phyloP scores from a whole-genome alignment of 345 rosid species.

The Odontarrhena argentea region DNA sequence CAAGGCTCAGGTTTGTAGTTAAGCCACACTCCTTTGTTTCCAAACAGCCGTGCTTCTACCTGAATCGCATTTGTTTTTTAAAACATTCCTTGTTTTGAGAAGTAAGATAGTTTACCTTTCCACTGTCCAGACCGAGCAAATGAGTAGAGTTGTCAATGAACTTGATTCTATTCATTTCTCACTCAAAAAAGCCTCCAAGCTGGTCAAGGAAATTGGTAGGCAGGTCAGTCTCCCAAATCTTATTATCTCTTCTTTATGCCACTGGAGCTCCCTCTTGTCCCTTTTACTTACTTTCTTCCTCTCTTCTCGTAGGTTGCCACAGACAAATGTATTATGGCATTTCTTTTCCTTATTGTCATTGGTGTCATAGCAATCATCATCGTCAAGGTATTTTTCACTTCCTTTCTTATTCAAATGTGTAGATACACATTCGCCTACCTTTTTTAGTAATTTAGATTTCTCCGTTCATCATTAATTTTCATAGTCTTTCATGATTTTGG shows the following conservation, averaged over 20 bases:
- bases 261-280: constrained; percentile 2
- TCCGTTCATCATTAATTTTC: background rate
- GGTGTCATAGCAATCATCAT: constrained; percentile 88
- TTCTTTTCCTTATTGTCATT: constrained; percentile 75
- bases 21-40: constrained; percentile 14
- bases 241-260: constrained; percentile 32
- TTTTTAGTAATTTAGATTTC: background rate
- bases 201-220: constrained; percentile 98
- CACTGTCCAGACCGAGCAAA: constrained; percentile 83
- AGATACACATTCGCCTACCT: background rate
- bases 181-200: constrained; percentile 85
- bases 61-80: constrained; percentile 14
- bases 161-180: constrained; percentile 95
- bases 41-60: constrained; percentile 16
- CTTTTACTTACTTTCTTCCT: constrained; percentile 31
- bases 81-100: constrained; percentile 2
- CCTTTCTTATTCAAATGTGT: constrained; percentile 6
- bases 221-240: constrained; percentile 68
- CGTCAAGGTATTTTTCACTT: constrained; percentile 66
- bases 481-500: background rate
- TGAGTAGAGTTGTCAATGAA: constrained; percentile 97
- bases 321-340: constrained; percentile 84
- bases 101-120: constrained; percentile 34
- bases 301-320: constrained; percentile 77
- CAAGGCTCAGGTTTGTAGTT: constrained; percentile 76